Conservation (phyloP, 2,329 filamentous ascomycete genomes). For the Ascochyta clinopodiicola region DNA sequence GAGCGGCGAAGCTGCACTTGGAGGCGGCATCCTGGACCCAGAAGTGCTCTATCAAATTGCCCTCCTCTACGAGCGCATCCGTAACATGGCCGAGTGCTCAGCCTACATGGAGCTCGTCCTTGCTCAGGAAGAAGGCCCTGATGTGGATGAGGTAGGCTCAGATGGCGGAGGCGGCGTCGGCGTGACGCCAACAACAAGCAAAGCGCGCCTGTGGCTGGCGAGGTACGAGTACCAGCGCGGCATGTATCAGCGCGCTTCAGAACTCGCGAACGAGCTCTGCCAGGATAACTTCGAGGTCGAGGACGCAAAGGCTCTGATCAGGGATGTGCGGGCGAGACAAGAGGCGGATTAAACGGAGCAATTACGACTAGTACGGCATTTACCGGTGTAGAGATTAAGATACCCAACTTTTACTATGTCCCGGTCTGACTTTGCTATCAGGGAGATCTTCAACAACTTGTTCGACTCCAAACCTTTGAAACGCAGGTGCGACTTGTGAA, state of each 20-base stretch:
- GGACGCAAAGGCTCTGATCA: slow-evolving; percentile 90
- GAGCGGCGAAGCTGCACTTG: slow-evolving; percentile 53
- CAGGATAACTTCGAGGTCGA: slow-evolving; percentile 97
- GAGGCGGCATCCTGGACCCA: slow-evolving; percentile 74
- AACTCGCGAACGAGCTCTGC: slow-evolving; percentile 87
- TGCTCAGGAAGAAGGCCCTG: slow-evolving; percentile 81
- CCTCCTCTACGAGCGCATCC: slow-evolving; percentile 81
- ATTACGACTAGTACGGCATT: background rate
- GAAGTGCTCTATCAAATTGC: slow-evolving; percentile 92
- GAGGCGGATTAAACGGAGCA: background rate
- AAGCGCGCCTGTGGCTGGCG: slow-evolving; percentile 92
- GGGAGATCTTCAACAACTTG: background rate
- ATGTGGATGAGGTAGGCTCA: slow-evolving; percentile 46
- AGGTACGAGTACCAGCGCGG: slow-evolving; percentile 76
- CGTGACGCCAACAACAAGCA: slow-evolving; percentile 89
- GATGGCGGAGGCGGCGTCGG: slow-evolving; percentile 69
- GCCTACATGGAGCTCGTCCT: slow-evolving; percentile 96
- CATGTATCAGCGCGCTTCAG: slow-evolving; percentile 77
- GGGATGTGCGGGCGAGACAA: slow-evolving; percentile 76
- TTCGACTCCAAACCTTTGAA: background rate
- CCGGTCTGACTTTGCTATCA: background rate
- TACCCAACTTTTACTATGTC: background rate
- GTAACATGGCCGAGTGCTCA: slow-evolving; percentile 79
- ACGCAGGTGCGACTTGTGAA: background rate
- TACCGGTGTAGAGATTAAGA: background rate